Evolutionary conservation across 78 protist species (phyloP), one percentile per base, ranked within the genome.

Genomic region (Dictyostelium brefeldianum): DNA sequence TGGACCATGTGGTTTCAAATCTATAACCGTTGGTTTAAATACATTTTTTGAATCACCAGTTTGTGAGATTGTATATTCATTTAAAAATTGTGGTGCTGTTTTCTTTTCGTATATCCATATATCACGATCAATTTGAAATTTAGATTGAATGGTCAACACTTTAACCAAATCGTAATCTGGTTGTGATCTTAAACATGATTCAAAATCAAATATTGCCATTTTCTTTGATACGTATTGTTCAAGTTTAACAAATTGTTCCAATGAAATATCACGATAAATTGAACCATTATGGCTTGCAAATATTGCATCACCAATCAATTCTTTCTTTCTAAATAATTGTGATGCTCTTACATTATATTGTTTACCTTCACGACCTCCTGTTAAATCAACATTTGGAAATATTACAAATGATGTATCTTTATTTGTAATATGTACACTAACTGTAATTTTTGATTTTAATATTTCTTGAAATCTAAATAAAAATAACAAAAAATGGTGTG

Each of bases 101-200:
- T 70, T 41, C 31, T 70, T 41, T 8, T 41, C 15, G 36, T 70
- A 70, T 10, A 27, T 41, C 46, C 78, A 41, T 70, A 70, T 46
- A 70, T 70, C 78, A 27, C 31, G 20, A 36, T 70, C 78, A 70
- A 70, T 11, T 41, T 70, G n/a, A 70, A 70, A 70, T 15, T 14
- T 70, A 29, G 78, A 70, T 41, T 10, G 12, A 4, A 29, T 31
- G 12, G 27, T 41, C 11, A 70, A 14, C 31, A 70, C 9, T 15
- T 18, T 41, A 41, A 70, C 78, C 5, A 70, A 70, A 70, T 70
- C 78, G 9, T 27, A 41, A 0, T 70, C 46, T 12, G 62, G 18
- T 12, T 70, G 20, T 11, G 15, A 12, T 41, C 36, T 70, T 29
- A 36, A 27, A 41, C 18, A 17, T 15, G 18, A 27, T 41, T 31